A percentile compares a stretch with the other conserved stretches of the same genome.
phyloP scores from a whole-genome alignment of 2,329 filamentous ascomycete genomes.

The Plenodomus biglobosus region DNA sequence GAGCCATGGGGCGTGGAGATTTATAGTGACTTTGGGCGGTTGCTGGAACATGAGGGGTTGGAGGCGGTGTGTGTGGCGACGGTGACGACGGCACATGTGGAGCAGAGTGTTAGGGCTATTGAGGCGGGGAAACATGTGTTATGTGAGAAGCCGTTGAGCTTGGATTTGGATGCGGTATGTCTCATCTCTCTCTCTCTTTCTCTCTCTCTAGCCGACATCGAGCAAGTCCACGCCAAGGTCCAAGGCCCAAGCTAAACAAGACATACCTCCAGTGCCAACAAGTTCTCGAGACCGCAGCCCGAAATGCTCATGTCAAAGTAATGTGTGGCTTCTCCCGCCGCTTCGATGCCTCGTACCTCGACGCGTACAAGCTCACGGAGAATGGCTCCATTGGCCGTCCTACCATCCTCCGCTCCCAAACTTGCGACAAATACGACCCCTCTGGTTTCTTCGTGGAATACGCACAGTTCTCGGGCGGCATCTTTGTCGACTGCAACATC shows the following conservation, averaged over 20 bases:
- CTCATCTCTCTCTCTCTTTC: background rate
- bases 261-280: conserved; percentile 54
- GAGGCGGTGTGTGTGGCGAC: conserved; percentile 59
- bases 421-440: conserved; percentile 66
- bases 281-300: conserved; percentile 59
- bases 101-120: conserved; percentile 61
- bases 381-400: conserved; percentile 61
- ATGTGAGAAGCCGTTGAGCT: conserved; percentile 63
- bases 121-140: conserved; percentile 58
- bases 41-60: conserved; percentile 58
- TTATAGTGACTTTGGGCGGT: conserved; percentile 59
- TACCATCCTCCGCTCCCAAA: conserved; percentile 64
- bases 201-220: background rate
- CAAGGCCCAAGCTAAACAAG: too few species aligned
- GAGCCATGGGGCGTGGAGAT: conserved; percentile 55
- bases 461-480: conserved; percentile 65
- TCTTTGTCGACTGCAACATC: conserved; percentile 71
- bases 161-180: conserved; percentile 60
- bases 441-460: conserved; percentile 69
- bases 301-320: conserved; percentile 63
- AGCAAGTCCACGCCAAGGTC: too few species aligned
- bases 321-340: conserved; percentile 67
- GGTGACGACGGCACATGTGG: conserved; percentile 59
- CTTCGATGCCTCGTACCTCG: conserved; percentile 67
- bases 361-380: conserved; percentile 57